phyloP scores from a whole-genome alignment of 495 filamentous ascomycete species.

The Penicillium lividum region DNA sequence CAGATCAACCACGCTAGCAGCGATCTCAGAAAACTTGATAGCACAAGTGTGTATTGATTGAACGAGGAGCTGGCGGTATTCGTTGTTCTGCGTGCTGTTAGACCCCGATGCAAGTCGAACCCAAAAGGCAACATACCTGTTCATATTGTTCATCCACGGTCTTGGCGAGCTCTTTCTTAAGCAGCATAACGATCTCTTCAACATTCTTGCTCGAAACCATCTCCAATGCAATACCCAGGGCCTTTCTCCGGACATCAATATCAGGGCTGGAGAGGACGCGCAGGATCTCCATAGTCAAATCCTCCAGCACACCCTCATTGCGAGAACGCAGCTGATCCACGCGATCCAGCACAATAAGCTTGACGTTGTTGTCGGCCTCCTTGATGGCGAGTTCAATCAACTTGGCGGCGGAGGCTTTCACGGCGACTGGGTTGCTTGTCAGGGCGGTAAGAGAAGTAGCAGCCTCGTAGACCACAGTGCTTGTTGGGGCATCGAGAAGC shows the following conservation, averaged over 20 bases:
- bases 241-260: conserved; percentile 93
- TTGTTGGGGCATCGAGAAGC: conserved; percentile 86
- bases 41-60: conserved; percentile 97
- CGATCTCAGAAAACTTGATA: conserved; percentile 98
- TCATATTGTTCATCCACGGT: conserved; percentile 99
- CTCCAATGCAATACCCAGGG: conserved; percentile 86
- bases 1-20: conserved; percentile 91
- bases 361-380: conserved; percentile 98
- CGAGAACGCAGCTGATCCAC: conserved; percentile 88
- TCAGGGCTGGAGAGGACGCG: conserved; percentile 96
- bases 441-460: conserved; percentile 95
- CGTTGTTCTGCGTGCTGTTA: conserved; percentile 65
- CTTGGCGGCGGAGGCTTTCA: conserved; percentile 94
- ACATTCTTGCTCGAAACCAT: conserved; percentile 99
- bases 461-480: conserved; percentile 96
- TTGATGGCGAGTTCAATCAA: conserved; percentile 96
- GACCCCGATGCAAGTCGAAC: not conserved
- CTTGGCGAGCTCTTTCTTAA: conserved; percentile 97
- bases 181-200: conserved; percentile 90
- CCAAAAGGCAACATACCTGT: conserved; percentile 53
- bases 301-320: conserved; percentile 92
- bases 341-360: conserved; percentile 93
- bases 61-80: conserved; percentile 94
- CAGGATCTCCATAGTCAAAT: conserved; percentile 96
- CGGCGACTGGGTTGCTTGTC: conserved; percentile 94